Base-by-base conservation (phyloP, 2,329 filamentous ascomycete species). In the Arthroderma uncinatum region DNA sequence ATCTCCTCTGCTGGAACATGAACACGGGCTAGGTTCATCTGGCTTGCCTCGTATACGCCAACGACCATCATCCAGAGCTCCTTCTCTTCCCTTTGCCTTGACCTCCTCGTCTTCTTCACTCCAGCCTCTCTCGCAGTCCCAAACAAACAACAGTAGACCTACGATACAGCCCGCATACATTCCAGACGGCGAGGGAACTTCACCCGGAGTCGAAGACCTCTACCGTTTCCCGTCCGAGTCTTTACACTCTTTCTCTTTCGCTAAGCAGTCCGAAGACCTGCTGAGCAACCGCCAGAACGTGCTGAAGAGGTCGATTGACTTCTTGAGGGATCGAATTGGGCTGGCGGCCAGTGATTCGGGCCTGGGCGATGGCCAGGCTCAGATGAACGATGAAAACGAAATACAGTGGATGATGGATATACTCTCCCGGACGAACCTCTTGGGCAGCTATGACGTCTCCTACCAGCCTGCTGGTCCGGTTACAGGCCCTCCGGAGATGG, bases 171-270 rank as follows among this genome's bases (percentile, higher is more conserved):
- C 78, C 47, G 73, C 78, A 53, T 77, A 79, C 14, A 68, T 83
- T 25, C 75, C 80, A 7, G 77, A 83, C n/a, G 84, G 79, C 4
- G 84, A 85, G 23, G 76, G 79, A 19, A 12, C n/a, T 14, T 90
- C 89, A 21, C 89, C 89, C 23, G 82, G 75, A 5, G 66, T 87
- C 42, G 93, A 97, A 75, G 93, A 98, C 68, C 81, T 98, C 48
- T 85, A 85, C 48, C 85, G 91, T 54, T 98, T 98, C 69, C 92
- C 93, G 1, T 89, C 89, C 64, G 93, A 98, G 70, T 98, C 93
- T 4, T 77, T 98, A 50, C 93, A 98, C 72, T 98, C 93, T 1
- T 98, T 98, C 74, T 97, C 92, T 10, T 98, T 98, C 71, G 89
- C 93, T 40, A 89, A 95, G 64, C 91, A 95, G 72, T 92, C 91